These are phyloP conservation scores for Cladosporium cucumerinum DNA, from an alignment of 2,329 filamentous ascomycete genomes.

Conservation along the genomic window DNA sequence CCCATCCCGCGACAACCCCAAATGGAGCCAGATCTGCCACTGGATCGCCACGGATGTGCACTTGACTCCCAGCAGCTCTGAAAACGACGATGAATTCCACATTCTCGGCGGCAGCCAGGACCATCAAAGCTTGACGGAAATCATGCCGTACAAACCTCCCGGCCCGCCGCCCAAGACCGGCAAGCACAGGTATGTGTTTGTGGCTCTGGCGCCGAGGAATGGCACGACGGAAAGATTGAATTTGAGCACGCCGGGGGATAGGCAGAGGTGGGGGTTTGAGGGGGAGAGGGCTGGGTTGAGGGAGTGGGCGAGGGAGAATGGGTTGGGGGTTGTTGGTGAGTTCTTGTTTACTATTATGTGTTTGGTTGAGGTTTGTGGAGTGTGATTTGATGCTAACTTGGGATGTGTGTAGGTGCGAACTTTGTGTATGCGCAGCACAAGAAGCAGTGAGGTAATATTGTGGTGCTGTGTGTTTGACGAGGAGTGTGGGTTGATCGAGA, in stretches of 20 bases:
- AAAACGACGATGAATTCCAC: neutral
- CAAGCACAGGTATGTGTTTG: constrained; percentile 57
- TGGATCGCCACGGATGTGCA: constrained; percentile 47
- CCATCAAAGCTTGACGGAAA: constrained; percentile 31
- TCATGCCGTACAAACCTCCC: constrained; percentile 53
- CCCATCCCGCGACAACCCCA: constrained; percentile 51
- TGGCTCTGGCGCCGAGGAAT: constrained; percentile 47
- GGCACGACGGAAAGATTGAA: constrained; percentile 41
- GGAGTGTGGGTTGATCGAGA: neutral
- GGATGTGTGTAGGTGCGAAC: constrained; percentile 36
- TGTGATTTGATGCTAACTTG: constrained; percentile 11
- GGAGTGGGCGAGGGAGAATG: constrained; percentile 50
- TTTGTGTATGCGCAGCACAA: constrained; percentile 49
- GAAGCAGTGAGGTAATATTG: constrained; percentile 40
- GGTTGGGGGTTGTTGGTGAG: constrained; percentile 46
- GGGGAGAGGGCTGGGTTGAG: constrained; percentile 50
- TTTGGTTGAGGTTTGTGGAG: constrained; percentile 9
- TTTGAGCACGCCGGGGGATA: constrained; percentile 46
- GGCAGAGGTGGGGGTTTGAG: constrained; percentile 55
- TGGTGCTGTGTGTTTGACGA: neutral
- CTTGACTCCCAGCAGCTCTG: constrained; percentile 17
- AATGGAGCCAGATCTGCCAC: constrained; percentile 58
- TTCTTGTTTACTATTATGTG: constrained; percentile 6
- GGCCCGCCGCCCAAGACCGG: constrained; percentile 55
- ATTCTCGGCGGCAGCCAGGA: neutral